Percentiles rank a stretch among this genome's conserved stretches.
Conservation (phyloP, 139 green algal species). For the Coelastrella sp. region DNA sequence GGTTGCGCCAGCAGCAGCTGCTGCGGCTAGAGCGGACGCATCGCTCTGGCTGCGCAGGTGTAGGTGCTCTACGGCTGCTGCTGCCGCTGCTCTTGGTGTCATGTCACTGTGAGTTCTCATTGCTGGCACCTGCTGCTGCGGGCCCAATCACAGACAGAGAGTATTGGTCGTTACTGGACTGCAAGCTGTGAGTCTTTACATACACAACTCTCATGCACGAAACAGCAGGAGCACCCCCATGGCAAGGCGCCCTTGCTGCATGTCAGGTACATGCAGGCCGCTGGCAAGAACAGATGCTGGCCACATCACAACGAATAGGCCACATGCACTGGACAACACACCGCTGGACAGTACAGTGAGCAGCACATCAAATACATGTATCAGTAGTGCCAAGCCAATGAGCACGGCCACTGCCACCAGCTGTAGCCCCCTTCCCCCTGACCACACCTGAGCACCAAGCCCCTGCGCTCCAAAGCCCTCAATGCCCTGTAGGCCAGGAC, state of each 20-base stretch:
- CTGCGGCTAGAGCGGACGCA: slow-evolving; percentile 9
- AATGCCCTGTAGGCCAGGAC: neutral
- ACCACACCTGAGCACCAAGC: neutral
- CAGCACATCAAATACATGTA: too few relatives aligned
- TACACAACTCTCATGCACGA: too few relatives aligned
- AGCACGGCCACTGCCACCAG: neutral
- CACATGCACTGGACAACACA: too few relatives aligned
- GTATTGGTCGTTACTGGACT: too few relatives aligned
- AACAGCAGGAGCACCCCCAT: too few relatives aligned
- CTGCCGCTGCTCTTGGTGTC: neutral
- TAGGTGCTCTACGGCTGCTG: neutral
- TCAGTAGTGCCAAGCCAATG: neutral
- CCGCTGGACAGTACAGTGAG: too few relatives aligned
- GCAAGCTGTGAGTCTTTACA: too few relatives aligned
- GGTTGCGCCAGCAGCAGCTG: neutral
- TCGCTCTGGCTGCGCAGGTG: slow-evolving; percentile 7
- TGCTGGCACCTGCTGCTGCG: neutral
- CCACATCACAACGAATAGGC: too few relatives aligned
- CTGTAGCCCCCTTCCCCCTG: neutral
- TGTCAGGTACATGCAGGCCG: too few relatives aligned
- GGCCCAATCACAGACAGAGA: neutral
- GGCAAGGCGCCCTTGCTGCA: too few relatives aligned
- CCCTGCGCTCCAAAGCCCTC: slow-evolving; percentile 6
- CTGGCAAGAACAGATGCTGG: too few relatives aligned
- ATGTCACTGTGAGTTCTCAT: neutral